These are phyloP conservation scores for Phytophthora brassicae DNA, from an alignment of 352 stramenopile species.

Conservation along the genomic window DNA sequence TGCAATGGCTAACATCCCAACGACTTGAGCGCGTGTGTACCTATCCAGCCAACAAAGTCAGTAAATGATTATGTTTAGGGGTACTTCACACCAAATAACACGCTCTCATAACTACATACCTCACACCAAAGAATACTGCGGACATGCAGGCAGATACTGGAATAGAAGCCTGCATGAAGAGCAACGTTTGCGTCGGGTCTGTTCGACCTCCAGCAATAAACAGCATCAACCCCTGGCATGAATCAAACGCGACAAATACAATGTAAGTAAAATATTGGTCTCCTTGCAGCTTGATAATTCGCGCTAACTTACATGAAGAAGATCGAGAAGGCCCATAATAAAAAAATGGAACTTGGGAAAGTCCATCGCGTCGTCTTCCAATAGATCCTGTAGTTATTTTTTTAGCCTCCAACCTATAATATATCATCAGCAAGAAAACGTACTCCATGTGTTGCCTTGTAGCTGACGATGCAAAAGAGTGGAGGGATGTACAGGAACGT, in stretches of 20 bases:
- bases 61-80: neutral
- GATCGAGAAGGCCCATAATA: conserved; percentile 82
- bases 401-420: neutral
- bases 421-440: conserved; percentile 4
- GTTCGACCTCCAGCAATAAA: conserved; percentile 84
- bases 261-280: conserved; percentile 1
- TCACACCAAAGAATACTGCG: conserved; percentile 51
- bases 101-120: conserved; percentile 24
- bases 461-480: conserved; percentile 86
- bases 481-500: conserved; percentile 89
- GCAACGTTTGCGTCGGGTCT: conserved; percentile 79
- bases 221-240: conserved; percentile 69
- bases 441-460: conserved; percentile 80
- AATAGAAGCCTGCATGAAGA: conserved; percentile 86
- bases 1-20: conserved; percentile 70
- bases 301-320: conserved; percentile 78
- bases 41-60: conserved; percentile 26
- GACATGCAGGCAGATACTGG: conserved; percentile 71
- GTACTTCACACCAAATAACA: neutral
- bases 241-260: neutral
- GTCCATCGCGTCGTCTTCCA: conserved; percentile 82
- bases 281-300: neutral
- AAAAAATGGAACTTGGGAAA: conserved; percentile 90
- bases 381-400: conserved; percentile 76
- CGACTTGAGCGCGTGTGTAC: conserved; percentile 73